Evolutionary conservation across 768 basidiomycete species (phyloP), one percentile per base, ranked within the genome.

Genomic region (Leccinum longicurvipes): DNA sequence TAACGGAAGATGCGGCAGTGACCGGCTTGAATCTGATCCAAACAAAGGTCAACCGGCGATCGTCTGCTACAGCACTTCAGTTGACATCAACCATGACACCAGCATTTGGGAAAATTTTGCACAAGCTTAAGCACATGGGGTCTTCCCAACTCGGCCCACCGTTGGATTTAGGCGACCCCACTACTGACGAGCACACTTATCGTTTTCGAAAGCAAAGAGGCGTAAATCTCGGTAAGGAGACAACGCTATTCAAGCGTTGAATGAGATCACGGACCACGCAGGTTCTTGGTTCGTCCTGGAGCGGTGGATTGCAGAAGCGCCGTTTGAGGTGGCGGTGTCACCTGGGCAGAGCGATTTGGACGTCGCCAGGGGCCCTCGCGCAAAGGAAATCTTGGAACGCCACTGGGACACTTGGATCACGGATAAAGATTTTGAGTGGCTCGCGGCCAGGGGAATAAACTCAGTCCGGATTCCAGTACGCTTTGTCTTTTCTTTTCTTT

Each of bases 251-350:
- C 58, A 54, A 34, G 8, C 25, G 14, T 42, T 31, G 46, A 48
- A 39, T 46, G 29, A 44, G 55, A 59, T 60, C 57, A 63, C 50
- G 39, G 12, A 51, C 53, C 25, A 8, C 21, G 25, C 56, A 89
- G 87, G 87, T 1, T 85, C 81, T 7, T 89, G 87, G 88, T 91
- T 92, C 59, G 84, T 87, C 3, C 78, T 89, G 17, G 90, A 92
- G 69, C 74, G 80, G 31, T 92, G 90, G 90, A 89, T 92, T 36
- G 67, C 82, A 14, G 79, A 82, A 2, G 47, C 67, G 0, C 86
- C 86, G 0, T 92, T 85, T 63, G 72, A 69, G 2, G 66, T 69
- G 15, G 87, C 89, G 9, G 66, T 57, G 12, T 55, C 71, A 19
- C 83, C 85, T 3, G 83, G 76, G 0, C 79, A 87, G 60, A 87